These are phyloP conservation scores for Microdochium trichocladiopsis DNA, from an alignment of 2,329 filamentous ascomycete species.

Conservation along the genomic window DNA sequence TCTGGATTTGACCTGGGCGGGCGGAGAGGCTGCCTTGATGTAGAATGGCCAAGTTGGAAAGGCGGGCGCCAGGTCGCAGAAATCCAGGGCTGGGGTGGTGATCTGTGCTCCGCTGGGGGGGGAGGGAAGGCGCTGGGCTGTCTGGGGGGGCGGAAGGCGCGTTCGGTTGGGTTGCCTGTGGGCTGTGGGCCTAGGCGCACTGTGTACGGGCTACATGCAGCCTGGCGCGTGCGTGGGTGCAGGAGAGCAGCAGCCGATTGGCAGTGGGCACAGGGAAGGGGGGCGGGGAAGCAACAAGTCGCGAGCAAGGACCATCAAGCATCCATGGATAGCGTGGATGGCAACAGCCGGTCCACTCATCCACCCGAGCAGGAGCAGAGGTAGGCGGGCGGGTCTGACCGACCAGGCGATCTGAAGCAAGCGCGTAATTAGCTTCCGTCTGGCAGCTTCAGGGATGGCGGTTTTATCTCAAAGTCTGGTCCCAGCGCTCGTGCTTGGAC, in stretches of 20 bases:
- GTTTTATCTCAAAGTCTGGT: no score
- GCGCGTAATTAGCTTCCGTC: no score
- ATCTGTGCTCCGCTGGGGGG: not conserved
- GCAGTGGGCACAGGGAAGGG: not conserved
- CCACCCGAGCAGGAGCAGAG: no score
- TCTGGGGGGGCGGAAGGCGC: not conserved
- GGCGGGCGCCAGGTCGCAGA: not conserved
- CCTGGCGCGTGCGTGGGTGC: not conserved
- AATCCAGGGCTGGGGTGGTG: not conserved
- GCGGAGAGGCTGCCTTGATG: conserved; percentile 38
- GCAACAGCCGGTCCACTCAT: no score
- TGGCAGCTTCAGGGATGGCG: no score
- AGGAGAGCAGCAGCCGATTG: not conserved
- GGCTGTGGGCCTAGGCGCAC: not conserved
- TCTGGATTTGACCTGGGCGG: conserved; percentile 41
- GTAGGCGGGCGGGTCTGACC: no score
- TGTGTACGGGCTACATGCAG: conserved; percentile 1
- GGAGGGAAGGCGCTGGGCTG: no score
- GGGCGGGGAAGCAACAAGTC: not conserved
- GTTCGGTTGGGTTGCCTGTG: not conserved
- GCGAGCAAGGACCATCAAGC: no score
- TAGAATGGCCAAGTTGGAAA: conserved; percentile 18
- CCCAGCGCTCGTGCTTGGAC: no score
- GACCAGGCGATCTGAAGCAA: no score
- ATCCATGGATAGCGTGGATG: no score